Evolutionary conservation across 345 rosid genomes (phyloP), one percentile per base, ranked within the genome.

Genomic region (Pistacia vera): DNA sequence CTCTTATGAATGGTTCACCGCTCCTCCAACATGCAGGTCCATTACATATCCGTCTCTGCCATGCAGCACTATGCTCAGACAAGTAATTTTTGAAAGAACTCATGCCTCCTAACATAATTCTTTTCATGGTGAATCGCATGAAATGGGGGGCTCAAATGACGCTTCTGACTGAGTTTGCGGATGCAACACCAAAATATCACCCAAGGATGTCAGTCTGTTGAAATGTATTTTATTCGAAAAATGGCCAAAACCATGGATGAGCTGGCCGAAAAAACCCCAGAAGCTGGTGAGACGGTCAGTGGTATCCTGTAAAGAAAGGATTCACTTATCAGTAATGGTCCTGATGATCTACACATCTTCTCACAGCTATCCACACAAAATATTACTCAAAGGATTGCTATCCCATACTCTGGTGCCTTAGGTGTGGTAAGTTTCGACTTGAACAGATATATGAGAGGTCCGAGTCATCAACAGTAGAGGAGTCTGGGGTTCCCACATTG

Each of bases 51-150:
- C 0, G 93, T 93, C 84, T 93, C 97, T 68, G 99, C 99, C 98
- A 95, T 57, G 98, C 98, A 0, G 99, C n/a, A 95, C 83, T 95
- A 89, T 67, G 96, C 97, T 22, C 97, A 95, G 91, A 95, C 99
- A 8, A 95, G 99, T 72, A 83, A 2, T 95, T 95, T 78, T 82
- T 95, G 83, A 93, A 83, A 77, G 99, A 95, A 86, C 93, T 93
- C 46, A 88, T 86, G 92, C 99, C 98, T 82, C 96, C 99, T 4
- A 95, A 92, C 83, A 91, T 95, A 63, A 83, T 95, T 71, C 98
- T 95, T 71, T 95, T 70, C 98, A 95, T 68, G 99, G 98, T 57
- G 97, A 91, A 85, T 93, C 96, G 62, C 91, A 86, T 62, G 94
- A 93, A 80, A 95, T 95, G 99, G 93, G 93, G 70, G 98, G 88